A percentile compares a stretch with the other conserved stretches of the same genome.
Conservation (phyloP, 1,284 basidiomycete species). For the Ustilago nuda region DNA sequence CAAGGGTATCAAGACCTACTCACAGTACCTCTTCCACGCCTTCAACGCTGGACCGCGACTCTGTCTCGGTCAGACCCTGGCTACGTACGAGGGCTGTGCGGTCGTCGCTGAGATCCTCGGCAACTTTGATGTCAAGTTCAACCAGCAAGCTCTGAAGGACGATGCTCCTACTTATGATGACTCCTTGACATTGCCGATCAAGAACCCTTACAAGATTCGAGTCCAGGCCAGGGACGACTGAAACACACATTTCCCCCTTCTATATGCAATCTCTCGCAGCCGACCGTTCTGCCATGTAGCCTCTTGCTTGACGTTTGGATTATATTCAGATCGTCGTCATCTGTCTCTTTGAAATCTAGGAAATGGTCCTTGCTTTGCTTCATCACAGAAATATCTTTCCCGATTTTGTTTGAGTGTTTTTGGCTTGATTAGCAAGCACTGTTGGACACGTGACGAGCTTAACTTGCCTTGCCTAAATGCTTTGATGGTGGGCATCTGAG, state of each 20-base stretch:
- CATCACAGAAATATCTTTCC: not conserved
- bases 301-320: not conserved
- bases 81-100: slow-evolving; percentile 58
- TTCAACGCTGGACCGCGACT: slow-evolving; percentile 66
- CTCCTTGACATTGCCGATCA: slow-evolving; percentile 48
- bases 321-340: not conserved
- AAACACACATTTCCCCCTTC: not conserved
- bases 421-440: not conserved
- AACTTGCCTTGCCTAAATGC: not conserved
- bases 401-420: not conserved
- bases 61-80: slow-evolving; percentile 66
- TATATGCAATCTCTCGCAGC: not conserved
- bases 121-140: slow-evolving; percentile 42
- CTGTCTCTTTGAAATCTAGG: not conserved
- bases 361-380: not conserved
- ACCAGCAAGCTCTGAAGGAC: slow-evolving; percentile 33
- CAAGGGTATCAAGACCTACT: slow-evolving; percentile 70
- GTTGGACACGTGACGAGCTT: not conserved
- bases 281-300: not conserved
- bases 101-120: slow-evolving; percentile 47
- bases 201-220: slow-evolving; percentile 47
- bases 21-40: slow-evolving; percentile 70
- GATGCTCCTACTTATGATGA: slow-evolving; percentile 50
- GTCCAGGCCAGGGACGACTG: slow-evolving; percentile 40
- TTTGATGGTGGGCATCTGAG: not conserved